Evolutionary conservation across 2,329 filamentous ascomycete genomes (phyloP).

Genomic region (Alternaria tenuissima): DNA sequence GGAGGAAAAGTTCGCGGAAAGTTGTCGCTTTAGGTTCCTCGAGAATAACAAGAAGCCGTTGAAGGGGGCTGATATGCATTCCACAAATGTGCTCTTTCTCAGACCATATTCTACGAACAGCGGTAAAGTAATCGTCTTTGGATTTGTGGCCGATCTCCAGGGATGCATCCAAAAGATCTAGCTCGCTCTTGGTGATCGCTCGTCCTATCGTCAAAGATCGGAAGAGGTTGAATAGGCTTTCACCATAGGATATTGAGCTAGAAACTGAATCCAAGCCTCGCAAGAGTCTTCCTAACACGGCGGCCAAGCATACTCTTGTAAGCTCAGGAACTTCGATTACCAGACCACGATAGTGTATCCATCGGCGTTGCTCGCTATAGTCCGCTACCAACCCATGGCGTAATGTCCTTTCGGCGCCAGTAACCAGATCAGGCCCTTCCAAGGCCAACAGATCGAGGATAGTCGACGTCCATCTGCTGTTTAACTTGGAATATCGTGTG

Average conservation of each 20-base stretch:
- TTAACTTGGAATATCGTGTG: constrained; percentile 19
- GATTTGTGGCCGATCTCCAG: constrained; percentile 23
- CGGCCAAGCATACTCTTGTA: constrained; percentile 28
- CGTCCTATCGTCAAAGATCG: constrained; percentile 23
- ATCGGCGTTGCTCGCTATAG: constrained; percentile 23
- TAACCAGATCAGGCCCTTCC: constrained; percentile 44
- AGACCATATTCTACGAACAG: constrained; percentile 20
- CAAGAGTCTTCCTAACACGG: constrained; percentile 24
- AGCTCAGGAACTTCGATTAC: constrained; percentile 31
- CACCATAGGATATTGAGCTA: neutral
- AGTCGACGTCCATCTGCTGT: constrained; percentile 20
- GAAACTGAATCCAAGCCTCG: constrained; percentile 15
- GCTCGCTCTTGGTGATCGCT: constrained; percentile 27
- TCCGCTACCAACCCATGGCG: constrained; percentile 33
- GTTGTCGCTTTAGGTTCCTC: constrained; percentile 19
- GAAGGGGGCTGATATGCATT: constrained; percentile 25
- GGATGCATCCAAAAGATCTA: constrained; percentile 36
- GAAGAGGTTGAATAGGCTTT: constrained; percentile 30
- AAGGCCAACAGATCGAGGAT: constrained; percentile 37
- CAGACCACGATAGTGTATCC: constrained; percentile 28
- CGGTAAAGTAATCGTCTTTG: constrained; percentile 16
- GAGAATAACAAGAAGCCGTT: constrained; percentile 27
- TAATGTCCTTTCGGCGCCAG: constrained; percentile 24
- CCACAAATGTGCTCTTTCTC: constrained; percentile 26
- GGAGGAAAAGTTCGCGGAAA: constrained; percentile 27